phyloP scores from a whole-genome alignment of 768 basidiomycete species.

The Phlebiopsis flavidoalba region DNA sequence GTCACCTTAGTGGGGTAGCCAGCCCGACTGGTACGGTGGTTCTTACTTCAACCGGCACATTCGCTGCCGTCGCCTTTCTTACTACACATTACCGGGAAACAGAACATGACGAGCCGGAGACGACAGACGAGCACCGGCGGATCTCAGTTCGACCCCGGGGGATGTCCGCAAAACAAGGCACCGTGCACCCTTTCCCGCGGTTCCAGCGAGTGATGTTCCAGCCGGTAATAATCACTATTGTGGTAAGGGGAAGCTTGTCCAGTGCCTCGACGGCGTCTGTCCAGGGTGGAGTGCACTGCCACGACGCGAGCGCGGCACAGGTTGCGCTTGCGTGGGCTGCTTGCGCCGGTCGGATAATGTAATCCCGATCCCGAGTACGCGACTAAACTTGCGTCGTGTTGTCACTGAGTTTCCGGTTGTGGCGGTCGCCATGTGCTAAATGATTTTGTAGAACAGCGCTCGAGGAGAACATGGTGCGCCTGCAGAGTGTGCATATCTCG shows the following conservation, averaged over 20 bases:
- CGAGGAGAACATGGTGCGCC: constrained; percentile 28
- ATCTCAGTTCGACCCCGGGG: too few species aligned
- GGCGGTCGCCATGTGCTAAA: background rate
- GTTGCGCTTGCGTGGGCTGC: constrained; percentile 24
- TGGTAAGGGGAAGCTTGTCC: constrained; percentile 22
- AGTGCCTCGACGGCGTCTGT: constrained; percentile 1
- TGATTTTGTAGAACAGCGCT: constrained; percentile 22
- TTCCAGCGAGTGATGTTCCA: constrained; percentile 19
- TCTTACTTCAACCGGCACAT: too few species aligned
- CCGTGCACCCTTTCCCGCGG: background rate
- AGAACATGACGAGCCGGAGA: too few species aligned
- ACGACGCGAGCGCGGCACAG: constrained; percentile 23
- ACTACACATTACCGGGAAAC: too few species aligned
- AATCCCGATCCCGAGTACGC: constrained; percentile 23
- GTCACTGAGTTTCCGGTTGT: background rate
- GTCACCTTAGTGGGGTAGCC: too few species aligned
- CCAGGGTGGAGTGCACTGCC: constrained; percentile 5
- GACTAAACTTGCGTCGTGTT: constrained; percentile 1
- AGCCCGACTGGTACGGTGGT: too few species aligned
- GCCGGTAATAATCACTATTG: constrained; percentile 27
- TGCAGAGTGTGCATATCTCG: constrained; percentile 17
- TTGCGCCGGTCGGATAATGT: constrained; percentile 20
- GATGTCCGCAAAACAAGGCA: background rate
- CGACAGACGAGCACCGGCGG: too few species aligned
- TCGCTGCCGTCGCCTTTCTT: too few species aligned